Evolutionary conservation across 441 rosid genomes (phyloP).

Genomic region (Adansonia gregorii): DNA sequence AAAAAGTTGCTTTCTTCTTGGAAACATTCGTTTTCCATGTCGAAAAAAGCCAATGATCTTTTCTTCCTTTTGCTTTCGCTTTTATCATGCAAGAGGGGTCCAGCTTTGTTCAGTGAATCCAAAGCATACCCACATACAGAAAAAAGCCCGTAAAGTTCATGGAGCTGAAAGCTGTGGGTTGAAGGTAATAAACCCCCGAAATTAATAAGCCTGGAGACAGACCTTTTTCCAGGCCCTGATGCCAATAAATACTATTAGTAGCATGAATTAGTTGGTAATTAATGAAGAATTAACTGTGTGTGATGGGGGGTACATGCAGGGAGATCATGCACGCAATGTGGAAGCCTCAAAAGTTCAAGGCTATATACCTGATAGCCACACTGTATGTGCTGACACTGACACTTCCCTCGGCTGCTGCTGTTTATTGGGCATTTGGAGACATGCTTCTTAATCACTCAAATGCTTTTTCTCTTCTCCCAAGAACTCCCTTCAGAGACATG

Average conservation of each 20-base stretch:
- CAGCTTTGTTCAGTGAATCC: constrained; percentile 19
- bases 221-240: not conserved
- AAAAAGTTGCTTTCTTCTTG: constrained; percentile 31
- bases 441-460: constrained; percentile 69
- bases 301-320: constrained; percentile 36
- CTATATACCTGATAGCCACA: constrained; percentile 62
- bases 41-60: constrained; percentile 43
- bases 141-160: not conserved
- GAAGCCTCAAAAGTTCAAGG: constrained; percentile 78
- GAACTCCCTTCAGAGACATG: constrained; percentile 53
- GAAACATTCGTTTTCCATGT: constrained; percentile 31
- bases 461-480: constrained; percentile 67
- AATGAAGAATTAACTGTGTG: not conserved
- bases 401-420: constrained; percentile 68
- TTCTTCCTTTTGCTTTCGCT: constrained; percentile 35
- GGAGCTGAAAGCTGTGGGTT: not conserved
- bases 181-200: not conserved
- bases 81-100: constrained; percentile 31
- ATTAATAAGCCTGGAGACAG: not conserved
- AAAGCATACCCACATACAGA: not conserved
- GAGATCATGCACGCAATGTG: constrained; percentile 83
- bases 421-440: constrained; percentile 79
- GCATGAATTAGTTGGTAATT: not conserved
- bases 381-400: constrained; percentile 65
- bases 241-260: not conserved